A percentile compares a stretch with the other conserved stretches of the same genome.
Evolutionary conservation across 345 rosid genomes (phyloP).

Genomic region (Gossypium sturtianum): DNA sequence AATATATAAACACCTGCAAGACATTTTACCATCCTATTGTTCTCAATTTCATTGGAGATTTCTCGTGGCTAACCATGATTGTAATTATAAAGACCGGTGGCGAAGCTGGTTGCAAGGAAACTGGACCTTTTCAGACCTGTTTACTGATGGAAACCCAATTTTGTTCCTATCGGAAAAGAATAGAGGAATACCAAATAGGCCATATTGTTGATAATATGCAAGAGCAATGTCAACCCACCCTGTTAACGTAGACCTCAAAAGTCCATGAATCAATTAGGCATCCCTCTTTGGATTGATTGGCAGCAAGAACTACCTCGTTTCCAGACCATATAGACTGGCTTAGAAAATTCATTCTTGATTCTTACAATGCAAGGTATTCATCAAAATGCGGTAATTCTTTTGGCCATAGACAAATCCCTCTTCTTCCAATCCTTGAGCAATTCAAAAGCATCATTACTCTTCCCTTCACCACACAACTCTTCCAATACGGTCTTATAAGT

Average conservation of each 20-base stretch:
- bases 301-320: not conserved
- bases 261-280: not conserved
- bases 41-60: not conserved
- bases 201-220: not conserved
- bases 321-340: not conserved
- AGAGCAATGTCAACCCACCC: not conserved
- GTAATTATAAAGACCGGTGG: not conserved
- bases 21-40: not conserved
- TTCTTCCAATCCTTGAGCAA: conserved; percentile 70
- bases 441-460: conserved; percentile 57
- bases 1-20: not conserved
- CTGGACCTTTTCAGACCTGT: no score
- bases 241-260: not conserved
- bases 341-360: conserved; percentile 26
- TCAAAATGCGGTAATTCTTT: conserved; percentile 48
- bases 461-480: conserved; percentile 68
- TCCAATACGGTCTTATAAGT: conserved; percentile 74
- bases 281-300: not conserved
- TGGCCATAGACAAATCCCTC: conserved; percentile 60
- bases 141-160: no score
- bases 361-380: conserved; percentile 45
- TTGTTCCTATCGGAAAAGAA: not conserved
- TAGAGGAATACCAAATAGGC: not conserved
- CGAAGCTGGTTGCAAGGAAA: not conserved
- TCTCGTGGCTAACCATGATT: not conserved